Percentiles rank a stretch among this genome's conserved stretches.
Conservation (phyloP, 371 early-diverging fungal genomes). For the Coemansia sp. region DNA sequence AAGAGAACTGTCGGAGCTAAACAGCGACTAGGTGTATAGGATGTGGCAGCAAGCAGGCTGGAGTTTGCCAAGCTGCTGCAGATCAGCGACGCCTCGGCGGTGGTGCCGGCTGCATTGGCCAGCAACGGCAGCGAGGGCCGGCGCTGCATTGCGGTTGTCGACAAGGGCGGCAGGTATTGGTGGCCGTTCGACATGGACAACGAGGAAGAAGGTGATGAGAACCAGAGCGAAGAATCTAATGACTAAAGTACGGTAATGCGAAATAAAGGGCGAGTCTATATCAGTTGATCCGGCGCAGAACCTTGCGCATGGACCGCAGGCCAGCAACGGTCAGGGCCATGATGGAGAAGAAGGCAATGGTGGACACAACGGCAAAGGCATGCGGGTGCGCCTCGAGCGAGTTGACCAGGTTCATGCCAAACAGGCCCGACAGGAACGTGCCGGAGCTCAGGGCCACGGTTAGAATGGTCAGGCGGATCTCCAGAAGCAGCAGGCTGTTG, state of each 20-base stretch:
- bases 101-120: constrained; percentile 4
- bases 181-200: constrained; percentile 48
- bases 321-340: constrained; percentile 32
- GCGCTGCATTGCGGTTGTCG: constrained; percentile 35
- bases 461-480: constrained; percentile 75
- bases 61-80: constrained; percentile 15
- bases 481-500: constrained; percentile 80
- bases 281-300: constrained; percentile 45
- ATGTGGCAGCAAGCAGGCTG: constrained; percentile 2
- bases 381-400: constrained; percentile 68
- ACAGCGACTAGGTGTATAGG: neutral
- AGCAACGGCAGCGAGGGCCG: constrained; percentile 32
- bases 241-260: neutral
- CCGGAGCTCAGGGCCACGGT: constrained; percentile 76
- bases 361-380: constrained; percentile 65
- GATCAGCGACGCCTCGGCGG: constrained; percentile 15
- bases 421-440: constrained; percentile 67
- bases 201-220: constrained; percentile 4
- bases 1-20: neutral
- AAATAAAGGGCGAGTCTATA: neutral
- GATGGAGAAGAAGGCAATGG: constrained; percentile 52
- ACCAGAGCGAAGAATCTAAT: neutral
- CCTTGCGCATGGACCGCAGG: constrained; percentile 47
- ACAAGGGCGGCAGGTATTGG: constrained; percentile 32
- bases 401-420: constrained; percentile 88